phyloP scores from a whole-genome alignment of 306 rosid species.

The Inga laurina region DNA sequence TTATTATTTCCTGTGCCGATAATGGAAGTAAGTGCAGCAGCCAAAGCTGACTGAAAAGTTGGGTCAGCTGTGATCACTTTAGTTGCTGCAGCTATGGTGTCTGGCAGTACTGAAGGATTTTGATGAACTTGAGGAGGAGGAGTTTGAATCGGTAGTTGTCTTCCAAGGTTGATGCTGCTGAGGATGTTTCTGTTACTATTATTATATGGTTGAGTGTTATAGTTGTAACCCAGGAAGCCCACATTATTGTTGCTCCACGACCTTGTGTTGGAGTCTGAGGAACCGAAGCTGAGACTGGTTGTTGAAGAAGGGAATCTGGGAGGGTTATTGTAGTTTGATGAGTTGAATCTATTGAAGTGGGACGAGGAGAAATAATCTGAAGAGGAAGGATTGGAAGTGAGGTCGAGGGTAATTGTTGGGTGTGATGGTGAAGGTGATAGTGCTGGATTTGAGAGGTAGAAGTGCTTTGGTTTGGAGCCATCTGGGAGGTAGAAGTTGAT shows the following conservation, averaged over 20 bases:
- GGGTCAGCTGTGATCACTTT: slow-evolving; percentile 87
- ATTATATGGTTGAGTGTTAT: slow-evolving; percentile 38
- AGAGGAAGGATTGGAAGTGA: slow-evolving; percentile 55
- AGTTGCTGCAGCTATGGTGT: slow-evolving; percentile 85
- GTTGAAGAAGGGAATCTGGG: slow-evolving; percentile 52
- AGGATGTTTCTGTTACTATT: slow-evolving; percentile 38
- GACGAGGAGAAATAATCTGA: slow-evolving; percentile 28
- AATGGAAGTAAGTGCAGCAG: slow-evolving; percentile 70
- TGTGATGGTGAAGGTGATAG: slow-evolving; percentile 53
- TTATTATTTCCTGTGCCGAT: slow-evolving; percentile 44
- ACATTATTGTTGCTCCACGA: slow-evolving; percentile 49
- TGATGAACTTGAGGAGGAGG: slow-evolving; percentile 4
- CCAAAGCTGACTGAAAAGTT: slow-evolving; percentile 81
- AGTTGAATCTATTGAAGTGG: slow-evolving; percentile 48
- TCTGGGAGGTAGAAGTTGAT: slow-evolving; percentile 60
- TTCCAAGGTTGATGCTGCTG: slow-evolving; percentile 44
- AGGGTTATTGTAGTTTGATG: slow-evolving; percentile 40
- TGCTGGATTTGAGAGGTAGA: slow-evolving; percentile 67
- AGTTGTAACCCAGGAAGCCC: slow-evolving; percentile 41
- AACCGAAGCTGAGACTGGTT: slow-evolving; percentile 58
- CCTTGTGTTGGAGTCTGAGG: slow-evolving; percentile 49
- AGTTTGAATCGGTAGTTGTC: slow-evolving; percentile 36
- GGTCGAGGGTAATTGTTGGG: slow-evolving; percentile 91
- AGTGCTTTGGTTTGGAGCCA: slow-evolving; percentile 51
- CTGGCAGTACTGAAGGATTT: slow-evolving; percentile 28